Conservation (phyloP, 345 rosid genomes). For the Leavenworthia alabamica region DNA sequence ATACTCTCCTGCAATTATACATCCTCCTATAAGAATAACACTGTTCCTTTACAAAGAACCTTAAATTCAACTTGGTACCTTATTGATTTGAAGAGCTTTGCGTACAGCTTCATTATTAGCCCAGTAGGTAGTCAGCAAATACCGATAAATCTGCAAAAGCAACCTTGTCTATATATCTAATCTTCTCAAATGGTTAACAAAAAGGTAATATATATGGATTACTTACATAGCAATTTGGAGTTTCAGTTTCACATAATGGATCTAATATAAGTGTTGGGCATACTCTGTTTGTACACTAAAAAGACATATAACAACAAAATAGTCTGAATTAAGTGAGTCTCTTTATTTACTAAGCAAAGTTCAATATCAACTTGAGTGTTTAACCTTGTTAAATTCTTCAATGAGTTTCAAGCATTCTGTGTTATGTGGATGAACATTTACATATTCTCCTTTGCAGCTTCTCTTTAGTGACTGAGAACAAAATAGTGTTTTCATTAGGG, state of each 20-base stretch:
- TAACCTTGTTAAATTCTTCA: slow-evolving; percentile 6
- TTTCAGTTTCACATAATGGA: background rate
- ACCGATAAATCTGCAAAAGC: slow-evolving; percentile 2
- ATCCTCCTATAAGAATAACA: background rate
- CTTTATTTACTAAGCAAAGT: background rate
- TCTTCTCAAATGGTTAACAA: background rate
- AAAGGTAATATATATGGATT: background rate
- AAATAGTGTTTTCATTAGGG: background rate
- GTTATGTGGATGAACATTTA: slow-evolving; percentile 27
- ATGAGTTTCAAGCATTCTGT: slow-evolving; percentile 33
- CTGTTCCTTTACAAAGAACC: background rate
- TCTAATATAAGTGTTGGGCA: background rate
- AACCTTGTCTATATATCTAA: background rate
- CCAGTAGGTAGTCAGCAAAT: slow-evolving; percentile 3
- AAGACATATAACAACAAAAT: background rate
- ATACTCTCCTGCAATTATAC: slow-evolving; percentile 2
- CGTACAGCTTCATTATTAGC: slow-evolving; percentile 5
- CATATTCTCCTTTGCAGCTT: slow-evolving; percentile 36
- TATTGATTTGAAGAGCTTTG: slow-evolving; percentile 11
- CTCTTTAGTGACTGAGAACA: slow-evolving; percentile 39
- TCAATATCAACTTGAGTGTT: background rate
- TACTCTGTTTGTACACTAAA: background rate
- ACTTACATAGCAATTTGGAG: slow-evolving; percentile 17
- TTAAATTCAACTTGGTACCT: background rate
- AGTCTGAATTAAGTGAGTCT: background rate